Conservation (phyloP, 257 asterid genomes). For the Gentiana macrophylla region DNA sequence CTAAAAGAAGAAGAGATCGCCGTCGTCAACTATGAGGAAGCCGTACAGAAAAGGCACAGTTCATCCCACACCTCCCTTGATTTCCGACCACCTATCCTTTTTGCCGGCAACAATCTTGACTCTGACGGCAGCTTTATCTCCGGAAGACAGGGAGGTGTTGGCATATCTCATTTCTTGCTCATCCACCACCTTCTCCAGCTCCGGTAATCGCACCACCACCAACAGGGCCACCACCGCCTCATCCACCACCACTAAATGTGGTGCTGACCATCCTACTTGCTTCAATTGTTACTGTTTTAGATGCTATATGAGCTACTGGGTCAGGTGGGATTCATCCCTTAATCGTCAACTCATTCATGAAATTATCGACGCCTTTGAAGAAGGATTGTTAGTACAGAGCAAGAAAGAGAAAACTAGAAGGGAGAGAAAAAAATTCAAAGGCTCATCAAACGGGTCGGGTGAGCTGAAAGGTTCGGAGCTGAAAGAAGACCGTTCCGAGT, state of each 20-base stretch:
- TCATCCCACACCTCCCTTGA: constrained; percentile 21
- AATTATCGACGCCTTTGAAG: constrained; percentile 32
- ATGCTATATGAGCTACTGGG: constrained; percentile 35
- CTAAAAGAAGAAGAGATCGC: too few species aligned
- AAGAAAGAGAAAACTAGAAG: constrained; percentile 19
- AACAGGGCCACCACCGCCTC: constrained; percentile 8
- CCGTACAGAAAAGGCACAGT: constrained; percentile 18
- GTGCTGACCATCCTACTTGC: constrained; percentile 15
- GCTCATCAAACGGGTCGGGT: background rate
- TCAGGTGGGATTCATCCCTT: constrained; percentile 37
- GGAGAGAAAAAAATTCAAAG: constrained; percentile 17
- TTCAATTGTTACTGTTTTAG: constrained; percentile 28
- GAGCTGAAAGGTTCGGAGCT: background rate
- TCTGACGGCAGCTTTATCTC: constrained; percentile 22
- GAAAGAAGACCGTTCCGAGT: background rate
- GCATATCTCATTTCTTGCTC: constrained; percentile 28
- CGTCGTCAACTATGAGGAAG: constrained; percentile 20
- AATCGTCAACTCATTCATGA: constrained; percentile 37
- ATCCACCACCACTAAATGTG: background rate
- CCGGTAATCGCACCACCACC: background rate
- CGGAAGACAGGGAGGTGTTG: constrained; percentile 25
- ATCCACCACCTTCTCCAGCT: constrained; percentile 18
- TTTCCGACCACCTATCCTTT: constrained; percentile 25
- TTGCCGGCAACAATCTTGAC: constrained; percentile 30
- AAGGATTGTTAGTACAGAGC: constrained; percentile 9